Evolutionary conservation across 345 rosid genomes (phyloP), one percentile per base, ranked within the genome.

Genomic region (Theobroma cacao): DNA sequence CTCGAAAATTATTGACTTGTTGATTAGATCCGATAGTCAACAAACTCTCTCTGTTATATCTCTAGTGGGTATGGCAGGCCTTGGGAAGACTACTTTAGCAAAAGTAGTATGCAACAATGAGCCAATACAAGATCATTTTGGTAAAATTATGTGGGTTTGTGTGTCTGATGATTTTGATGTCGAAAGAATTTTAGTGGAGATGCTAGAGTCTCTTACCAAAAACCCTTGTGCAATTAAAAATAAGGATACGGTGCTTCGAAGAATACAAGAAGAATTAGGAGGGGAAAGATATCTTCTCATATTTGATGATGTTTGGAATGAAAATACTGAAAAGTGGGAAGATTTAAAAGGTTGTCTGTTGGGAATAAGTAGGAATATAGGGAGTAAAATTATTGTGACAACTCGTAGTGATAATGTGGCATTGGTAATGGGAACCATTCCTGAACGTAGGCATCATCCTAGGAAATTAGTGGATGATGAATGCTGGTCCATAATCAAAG

Each of bases 231-330:
- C 63, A 5, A 3, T 77, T 2, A 11, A 0, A 7, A 72, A 18
- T 5, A 34, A 8, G 0, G 48, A 81, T n/a, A 48, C 61, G 3
- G 20, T 77, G 10, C 24, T 77, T 11, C 0, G 12, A 45, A 41
- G 53, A 0, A 74, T 81, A 3, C 4, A 65, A 8, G 4, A 56
- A n/a, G 7, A 43, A 28, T 40, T 81, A 36, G 24, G 14, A 10
- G 30, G 14, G 0, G 72, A 77, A 24, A 72, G 33, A 31, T 77
- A 52, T 34, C 47, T 81, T 73, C 70, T 81, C 30, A 80, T 81
- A 0, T 78, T 81, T n/a, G 84, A 81, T 65, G 84, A 77, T 41
- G 79, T 78, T 41, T 78, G 84, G 84, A 69, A 74, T 59, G 59
- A 60, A 22, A 75, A 58, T 1, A 1, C 1, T 12, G 15, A 24